phyloP scores from a whole-genome alignment of 805 yeast genomes.

The Candida pseudoglaebosa region DNA sequence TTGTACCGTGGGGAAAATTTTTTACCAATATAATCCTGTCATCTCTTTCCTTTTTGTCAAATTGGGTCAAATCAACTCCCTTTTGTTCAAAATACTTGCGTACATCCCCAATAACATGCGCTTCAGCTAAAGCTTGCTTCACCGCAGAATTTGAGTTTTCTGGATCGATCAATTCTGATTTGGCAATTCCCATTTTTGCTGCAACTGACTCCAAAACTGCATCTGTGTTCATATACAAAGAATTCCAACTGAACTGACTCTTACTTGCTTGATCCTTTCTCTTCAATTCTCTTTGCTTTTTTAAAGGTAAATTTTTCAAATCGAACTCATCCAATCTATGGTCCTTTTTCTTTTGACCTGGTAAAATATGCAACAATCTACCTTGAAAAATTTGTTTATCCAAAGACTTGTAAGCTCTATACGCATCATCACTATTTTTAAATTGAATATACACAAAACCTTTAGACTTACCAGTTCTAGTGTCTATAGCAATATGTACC shows the following conservation, averaged over 20 bases:
- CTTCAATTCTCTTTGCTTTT: slow-evolving; percentile 83
- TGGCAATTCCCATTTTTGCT: slow-evolving; percentile 71
- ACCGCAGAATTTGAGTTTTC: slow-evolving; percentile 86
- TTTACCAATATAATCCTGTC: slow-evolving; percentile 80
- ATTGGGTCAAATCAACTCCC: slow-evolving; percentile 79
- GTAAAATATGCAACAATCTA: slow-evolving; percentile 81
- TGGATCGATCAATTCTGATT: slow-evolving; percentile 83
- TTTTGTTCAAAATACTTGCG: slow-evolving; percentile 79
- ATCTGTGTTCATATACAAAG: slow-evolving; percentile 84
- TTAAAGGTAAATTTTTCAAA: slow-evolving; percentile 82
- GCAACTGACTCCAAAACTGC: slow-evolving; percentile 93
- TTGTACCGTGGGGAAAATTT: slow-evolving; percentile 87
- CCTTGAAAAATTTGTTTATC: slow-evolving; percentile 95
- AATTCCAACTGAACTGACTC: slow-evolving; percentile 91
- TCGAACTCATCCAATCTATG: slow-evolving; percentile 89
- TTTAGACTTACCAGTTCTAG: slow-evolving; percentile 84
- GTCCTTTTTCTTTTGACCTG: slow-evolving; percentile 78
- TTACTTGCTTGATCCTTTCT: slow-evolving; percentile 81
- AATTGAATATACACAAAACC: slow-evolving; percentile 89
- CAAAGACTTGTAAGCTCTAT: slow-evolving; percentile 62
- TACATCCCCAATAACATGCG: slow-evolving; percentile 89
- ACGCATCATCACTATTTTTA: slow-evolving; percentile 65
- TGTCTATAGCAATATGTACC: slow-evolving; percentile 89
- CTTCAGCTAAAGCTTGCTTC: slow-evolving; percentile 95
- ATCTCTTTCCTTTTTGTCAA: slow-evolving; percentile 64